These are phyloP conservation scores for Penicillium fimorum DNA, from an alignment of 495 filamentous ascomycete species.

Conservation along the genomic window DNA sequence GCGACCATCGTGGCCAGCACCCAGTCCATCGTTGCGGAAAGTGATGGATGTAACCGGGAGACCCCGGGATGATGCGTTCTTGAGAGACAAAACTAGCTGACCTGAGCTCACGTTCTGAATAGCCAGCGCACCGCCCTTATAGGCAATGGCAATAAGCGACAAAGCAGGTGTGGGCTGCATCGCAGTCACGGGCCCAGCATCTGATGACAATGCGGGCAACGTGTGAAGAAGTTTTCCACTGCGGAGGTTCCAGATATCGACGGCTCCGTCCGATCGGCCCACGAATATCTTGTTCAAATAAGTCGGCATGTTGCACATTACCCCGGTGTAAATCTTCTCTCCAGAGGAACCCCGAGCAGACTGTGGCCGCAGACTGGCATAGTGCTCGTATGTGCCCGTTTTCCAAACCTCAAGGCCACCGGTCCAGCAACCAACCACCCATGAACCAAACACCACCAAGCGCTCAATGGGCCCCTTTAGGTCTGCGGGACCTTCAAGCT, in stretches of 20 bases:
- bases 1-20: constrained; percentile 83
- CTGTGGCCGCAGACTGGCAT: constrained; percentile 69
- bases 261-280: constrained; percentile 78
- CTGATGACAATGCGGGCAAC: constrained; percentile 64
- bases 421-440: constrained; percentile 78
- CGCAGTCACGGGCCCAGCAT: constrained; percentile 73
- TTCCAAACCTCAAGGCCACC: constrained; percentile 87
- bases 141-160: constrained; percentile 84
- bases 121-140: constrained; percentile 70
- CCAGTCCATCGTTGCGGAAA: constrained; percentile 87
- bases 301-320: constrained; percentile 80
- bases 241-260: constrained; percentile 97
- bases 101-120: constrained; percentile 80
- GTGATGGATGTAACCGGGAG: constrained; percentile 72
- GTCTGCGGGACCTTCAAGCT: constrained; percentile 62
- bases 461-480: constrained; percentile 68
- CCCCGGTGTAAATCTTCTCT: constrained; percentile 63
- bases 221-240: constrained; percentile 87
- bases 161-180: constrained; percentile 79
- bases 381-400: constrained; percentile 77
- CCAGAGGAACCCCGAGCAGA: constrained; percentile 39
- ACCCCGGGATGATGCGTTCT: constrained; percentile 51
- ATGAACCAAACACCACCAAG: constrained; percentile 81
- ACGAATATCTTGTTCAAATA: constrained; percentile 95
- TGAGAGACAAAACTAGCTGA: constrained; percentile 63